A percentile compares a stretch with the other conserved stretches of the same genome.
Evolutionary conservation across 2,329 filamentous ascomycete genomes (phyloP).

Genomic region (Dactylella cylindrospora): DNA sequence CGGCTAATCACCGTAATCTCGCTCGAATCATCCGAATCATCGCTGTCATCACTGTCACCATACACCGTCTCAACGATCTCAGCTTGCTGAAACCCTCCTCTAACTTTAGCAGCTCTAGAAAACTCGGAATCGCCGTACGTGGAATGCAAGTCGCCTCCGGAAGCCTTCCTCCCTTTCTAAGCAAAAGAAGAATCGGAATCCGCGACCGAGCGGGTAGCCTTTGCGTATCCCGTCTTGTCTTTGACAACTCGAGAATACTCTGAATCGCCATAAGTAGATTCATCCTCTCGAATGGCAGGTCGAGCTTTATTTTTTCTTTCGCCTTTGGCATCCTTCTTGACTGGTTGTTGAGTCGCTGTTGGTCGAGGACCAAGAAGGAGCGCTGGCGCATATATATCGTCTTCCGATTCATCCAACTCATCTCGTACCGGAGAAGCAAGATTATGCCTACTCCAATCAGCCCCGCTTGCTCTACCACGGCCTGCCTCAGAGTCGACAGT

Average conservation of each 20-base stretch:
- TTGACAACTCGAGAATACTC: conserved; percentile 5
- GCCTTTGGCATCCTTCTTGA: not conserved
- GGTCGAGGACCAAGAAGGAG: not conserved
- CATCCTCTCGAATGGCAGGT: not conserved
- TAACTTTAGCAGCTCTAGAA: conserved; percentile 3
- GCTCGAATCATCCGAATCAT: no score
- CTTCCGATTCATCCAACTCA: conserved; percentile 7
- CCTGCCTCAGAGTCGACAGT: no score
- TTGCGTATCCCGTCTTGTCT: not conserved
- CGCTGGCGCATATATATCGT: conserved; percentile 7
- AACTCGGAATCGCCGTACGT: conserved; percentile 29
- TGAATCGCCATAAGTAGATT: conserved; percentile 8
- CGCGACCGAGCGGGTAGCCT: no score
- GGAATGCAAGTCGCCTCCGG: no score
- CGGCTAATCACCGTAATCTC: no score
- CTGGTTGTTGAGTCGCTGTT: not conserved
- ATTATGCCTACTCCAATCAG: no score
- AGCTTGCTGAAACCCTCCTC: conserved; percentile 6
- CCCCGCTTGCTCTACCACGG: no score
- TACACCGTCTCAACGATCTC: no score
- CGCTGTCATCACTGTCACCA: no score
- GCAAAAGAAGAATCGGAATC: no score
- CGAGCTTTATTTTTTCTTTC: not conserved
- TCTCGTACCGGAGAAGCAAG: no score
- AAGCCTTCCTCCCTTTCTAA: no score